These are phyloP conservation scores for Amaranthus tricolor DNA, from an alignment of 179 eudicot genomes.

Conservation along the genomic window DNA sequence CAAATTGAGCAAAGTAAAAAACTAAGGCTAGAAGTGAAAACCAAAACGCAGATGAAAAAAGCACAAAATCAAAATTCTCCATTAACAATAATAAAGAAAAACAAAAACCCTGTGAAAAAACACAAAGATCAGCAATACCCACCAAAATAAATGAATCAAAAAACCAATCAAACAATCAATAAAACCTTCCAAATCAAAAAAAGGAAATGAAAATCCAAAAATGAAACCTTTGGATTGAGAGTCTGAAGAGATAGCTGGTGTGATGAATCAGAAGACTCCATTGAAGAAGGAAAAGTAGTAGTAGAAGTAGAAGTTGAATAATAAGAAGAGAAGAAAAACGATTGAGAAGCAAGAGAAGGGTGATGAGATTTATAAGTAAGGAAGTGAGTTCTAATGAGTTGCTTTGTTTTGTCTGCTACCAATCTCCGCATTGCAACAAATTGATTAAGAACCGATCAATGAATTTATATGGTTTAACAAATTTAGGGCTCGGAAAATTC, in stretches of 20 bases:
- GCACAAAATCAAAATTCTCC: no score
- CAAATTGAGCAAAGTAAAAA: no score
- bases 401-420: conserved; percentile 40
- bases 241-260: conserved; percentile 38
- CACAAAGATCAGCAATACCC: conserved; percentile 16
- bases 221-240: conserved; percentile 68
- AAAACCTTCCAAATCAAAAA: no score
- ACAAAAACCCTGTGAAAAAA: background rate
- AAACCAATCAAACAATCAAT: background rate
- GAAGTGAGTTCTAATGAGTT: conserved; percentile 17
- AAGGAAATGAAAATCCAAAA: background rate
- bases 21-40: background rate
- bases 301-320: conserved; percentile 19
- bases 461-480: no score
- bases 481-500: no score
- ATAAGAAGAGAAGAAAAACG: conserved; percentile 21
- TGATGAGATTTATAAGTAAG: no score
- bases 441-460: background rate
- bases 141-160: conserved; percentile 17
- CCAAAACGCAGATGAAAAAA: background rate
- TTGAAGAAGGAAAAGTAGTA: background rate
- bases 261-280: conserved; percentile 35
- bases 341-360: conserved; percentile 5
- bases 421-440: conserved; percentile 49
- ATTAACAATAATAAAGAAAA: background rate